phyloP scores from a whole-genome alignment of 352 stramenopile species.

The Globisporangium polare region DNA sequence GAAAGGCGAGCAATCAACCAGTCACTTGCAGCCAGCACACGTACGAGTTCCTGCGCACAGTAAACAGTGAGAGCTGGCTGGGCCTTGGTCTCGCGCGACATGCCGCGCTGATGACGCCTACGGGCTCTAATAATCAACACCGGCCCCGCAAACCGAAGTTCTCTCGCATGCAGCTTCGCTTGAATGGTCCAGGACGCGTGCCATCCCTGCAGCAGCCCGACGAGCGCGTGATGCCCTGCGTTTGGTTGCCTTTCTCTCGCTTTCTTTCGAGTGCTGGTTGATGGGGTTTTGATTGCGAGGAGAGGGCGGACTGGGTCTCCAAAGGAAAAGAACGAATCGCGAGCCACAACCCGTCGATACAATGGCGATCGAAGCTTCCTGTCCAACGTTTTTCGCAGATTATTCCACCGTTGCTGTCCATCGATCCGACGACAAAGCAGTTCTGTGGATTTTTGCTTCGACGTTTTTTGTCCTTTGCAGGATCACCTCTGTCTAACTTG shows the following conservation, averaged over 20 bases:
- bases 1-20: conserved; percentile 2
- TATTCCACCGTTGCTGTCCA: neutral
- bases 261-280: neutral
- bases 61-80: neutral
- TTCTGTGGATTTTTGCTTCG: neutral
- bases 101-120: neutral
- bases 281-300: too few species aligned
- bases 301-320: neutral
- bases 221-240: neutral
- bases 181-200: too few species aligned
- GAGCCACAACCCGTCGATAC: neutral
- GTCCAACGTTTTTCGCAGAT: conserved; percentile 3
- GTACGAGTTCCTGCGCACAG: neutral
- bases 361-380: neutral
- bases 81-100: neutral
- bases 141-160: neutral
- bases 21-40: neutral
- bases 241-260: neutral
- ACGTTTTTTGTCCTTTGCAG: neutral
- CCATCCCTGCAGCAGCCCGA: too few species aligned
- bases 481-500: neutral
- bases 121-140: neutral
- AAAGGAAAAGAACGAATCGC: neutral
- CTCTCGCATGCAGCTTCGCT: conserved; percentile 2
- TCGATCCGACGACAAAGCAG: neutral